Evolutionary conservation across 2,329 filamentous ascomycete species (phyloP).

Genomic region (Scedosporium apiospermum): DNA sequence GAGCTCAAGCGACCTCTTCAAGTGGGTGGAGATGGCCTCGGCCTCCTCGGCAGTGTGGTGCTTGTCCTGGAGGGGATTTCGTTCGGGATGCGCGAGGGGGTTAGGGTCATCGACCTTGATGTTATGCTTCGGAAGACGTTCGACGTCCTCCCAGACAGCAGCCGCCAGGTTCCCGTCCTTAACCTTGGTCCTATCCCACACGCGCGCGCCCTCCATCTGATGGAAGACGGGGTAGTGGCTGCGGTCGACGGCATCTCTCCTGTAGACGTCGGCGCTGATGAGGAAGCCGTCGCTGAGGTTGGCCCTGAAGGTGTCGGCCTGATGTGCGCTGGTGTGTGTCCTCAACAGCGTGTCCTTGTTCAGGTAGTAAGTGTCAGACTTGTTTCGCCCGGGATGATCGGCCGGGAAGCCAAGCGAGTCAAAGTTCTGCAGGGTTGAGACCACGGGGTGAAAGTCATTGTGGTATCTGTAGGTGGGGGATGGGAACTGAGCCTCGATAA

Average conservation of each 20-base stretch:
- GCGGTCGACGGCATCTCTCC: slow-evolving; percentile 86
- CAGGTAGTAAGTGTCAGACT: slow-evolving; percentile 92
- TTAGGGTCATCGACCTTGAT: slow-evolving; percentile 78
- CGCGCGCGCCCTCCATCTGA: slow-evolving; percentile 92
- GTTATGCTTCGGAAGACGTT: slow-evolving; percentile 60
- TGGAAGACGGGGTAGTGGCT: slow-evolving; percentile 97
- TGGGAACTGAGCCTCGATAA: slow-evolving; percentile 86
- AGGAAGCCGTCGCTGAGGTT: slow-evolving; percentile 73
- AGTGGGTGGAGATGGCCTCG: slow-evolving; percentile 71
- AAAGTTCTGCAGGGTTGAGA: slow-evolving; percentile 81
- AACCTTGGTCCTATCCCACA: slow-evolving; percentile 67
- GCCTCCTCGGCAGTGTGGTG: slow-evolving; percentile 69
- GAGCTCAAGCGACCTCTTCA: slow-evolving; percentile 81
- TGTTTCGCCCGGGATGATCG: slow-evolving; percentile 79
- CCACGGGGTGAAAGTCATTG: slow-evolving; percentile 72
- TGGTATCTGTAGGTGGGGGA: slow-evolving; percentile 63
- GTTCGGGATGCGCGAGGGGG: slow-evolving; percentile 63
- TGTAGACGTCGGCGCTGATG: slow-evolving; percentile 89
- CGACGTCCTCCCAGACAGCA: slow-evolving; percentile 61
- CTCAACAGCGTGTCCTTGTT: slow-evolving; percentile 75
- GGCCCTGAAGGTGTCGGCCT: slow-evolving; percentile 68
- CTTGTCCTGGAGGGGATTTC: slow-evolving; percentile 71
- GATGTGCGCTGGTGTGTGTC: slow-evolving; percentile 92
- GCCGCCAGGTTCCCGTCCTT: slow-evolving; percentile 46
- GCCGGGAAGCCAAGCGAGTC: slow-evolving; percentile 87